A percentile compares a stretch with the other conserved stretches of the same genome.
Conservation (phyloP, 495 filamentous ascomycete genomes). For the Pseudomonodictys pantanalensis region DNA sequence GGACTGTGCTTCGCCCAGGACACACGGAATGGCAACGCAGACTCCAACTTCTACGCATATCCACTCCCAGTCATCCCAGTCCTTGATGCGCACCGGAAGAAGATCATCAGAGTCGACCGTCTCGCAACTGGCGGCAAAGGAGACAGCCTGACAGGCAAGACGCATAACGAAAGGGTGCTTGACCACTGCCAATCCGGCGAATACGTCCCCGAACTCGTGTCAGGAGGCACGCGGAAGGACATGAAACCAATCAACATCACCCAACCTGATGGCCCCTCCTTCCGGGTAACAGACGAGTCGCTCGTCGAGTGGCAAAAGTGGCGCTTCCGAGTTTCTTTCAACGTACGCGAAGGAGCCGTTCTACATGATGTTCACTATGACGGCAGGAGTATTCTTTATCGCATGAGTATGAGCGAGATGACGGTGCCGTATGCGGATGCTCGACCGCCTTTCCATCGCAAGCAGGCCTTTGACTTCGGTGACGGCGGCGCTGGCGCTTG, state of each 20-base stretch:
- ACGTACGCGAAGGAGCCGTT: conserved; percentile 41
- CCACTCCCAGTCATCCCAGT: conserved; percentile 57
- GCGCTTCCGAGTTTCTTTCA: conserved; percentile 41
- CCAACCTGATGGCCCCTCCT: conserved; percentile 39
- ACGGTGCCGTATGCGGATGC: conserved; percentile 57
- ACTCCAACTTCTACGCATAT: conserved; percentile 57
- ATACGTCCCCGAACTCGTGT: conserved; percentile 54
- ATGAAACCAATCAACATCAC: conserved; percentile 34
- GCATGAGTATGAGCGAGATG: conserved; percentile 71
- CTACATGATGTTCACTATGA: conserved; percentile 59
- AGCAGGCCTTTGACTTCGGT: conserved; percentile 41
- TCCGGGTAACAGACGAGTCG: conserved; percentile 33
- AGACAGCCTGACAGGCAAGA: conserved; percentile 43
- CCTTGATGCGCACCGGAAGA: conserved; percentile 51
- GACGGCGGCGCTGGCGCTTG: conserved; percentile 38
- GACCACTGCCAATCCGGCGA: conserved; percentile 47
- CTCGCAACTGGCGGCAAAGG: conserved; percentile 52
- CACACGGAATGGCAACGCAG: conserved; percentile 46
- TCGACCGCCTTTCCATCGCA: conserved; percentile 38
- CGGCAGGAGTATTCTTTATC: conserved; percentile 64
- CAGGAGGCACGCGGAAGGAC: conserved; percentile 35
- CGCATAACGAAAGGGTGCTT: conserved; percentile 45
- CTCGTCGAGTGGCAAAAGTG: conserved; percentile 44
- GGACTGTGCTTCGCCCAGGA: conserved; percentile 55
- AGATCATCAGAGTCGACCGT: conserved; percentile 54